Evolutionary conservation across 2,329 filamentous ascomycete species (phyloP), one percentile per base, ranked within the genome.

Genomic region (Fusarium graminum): DNA sequence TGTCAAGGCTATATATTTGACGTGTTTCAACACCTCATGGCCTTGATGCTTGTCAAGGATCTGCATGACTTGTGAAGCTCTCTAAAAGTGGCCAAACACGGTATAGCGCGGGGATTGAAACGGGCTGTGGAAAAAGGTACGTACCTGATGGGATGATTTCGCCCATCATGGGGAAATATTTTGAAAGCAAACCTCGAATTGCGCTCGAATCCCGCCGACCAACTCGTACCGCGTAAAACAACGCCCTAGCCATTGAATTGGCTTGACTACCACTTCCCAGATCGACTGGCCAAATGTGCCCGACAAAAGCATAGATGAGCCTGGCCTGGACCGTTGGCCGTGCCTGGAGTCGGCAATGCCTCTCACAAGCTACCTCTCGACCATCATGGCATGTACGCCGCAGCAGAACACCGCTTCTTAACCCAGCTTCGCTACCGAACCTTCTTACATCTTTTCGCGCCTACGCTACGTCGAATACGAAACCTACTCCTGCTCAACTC

Each of bases 271-370:
- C 16, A n/a, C 8, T 16, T 59, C 50, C 25, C 16, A 22, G 8
- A 44, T n/a, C 0, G 29, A 14, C 39, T 50, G 49, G 55, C 68
- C 70, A 70, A 61, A 72, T 72, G 70, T 59, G 52, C 70, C 44
- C 54, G 39, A 55, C 39, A 46, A 65, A 57, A 63, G 43, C 63
- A 59, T 72, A 71, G 63, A 80, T 80, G 78, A 79, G 69, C 71
- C 72, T 74, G 75, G 78, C 74, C 60, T 77, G 73, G 68, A 77
- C 67, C 70, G 73, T 70, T 68, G 74, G 76, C 68, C 74, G 77
- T 73, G 76, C 72, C 67, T 79, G 76, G 76, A 74, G 74, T 73
- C 76, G 75, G 72, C 72, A 70, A 75, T 77, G 76, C 65, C 72
- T 70, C 61, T 54, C 61, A 53, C 69, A 67, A 63, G 52, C 63